phyloP scores from a whole-genome alignment of 495 filamentous ascomycete species.

The Beverwykella pulmonaria region DNA sequence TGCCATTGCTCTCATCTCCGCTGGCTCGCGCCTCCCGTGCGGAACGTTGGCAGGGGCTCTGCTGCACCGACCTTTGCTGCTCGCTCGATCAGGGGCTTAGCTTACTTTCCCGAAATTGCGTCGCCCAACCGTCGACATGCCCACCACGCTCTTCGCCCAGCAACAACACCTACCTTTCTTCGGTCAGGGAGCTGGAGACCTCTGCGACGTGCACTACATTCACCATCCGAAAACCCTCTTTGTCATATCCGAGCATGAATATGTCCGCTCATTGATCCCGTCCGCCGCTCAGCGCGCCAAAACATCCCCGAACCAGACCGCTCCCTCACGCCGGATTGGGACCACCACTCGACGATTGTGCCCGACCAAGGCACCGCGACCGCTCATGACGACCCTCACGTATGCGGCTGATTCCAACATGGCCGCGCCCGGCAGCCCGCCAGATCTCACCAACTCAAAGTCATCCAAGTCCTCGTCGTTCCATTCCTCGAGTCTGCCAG shows the following conservation, averaged over 20 bases:
- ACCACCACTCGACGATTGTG: background rate
- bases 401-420: constrained; percentile 27
- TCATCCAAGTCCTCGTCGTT: constrained; percentile 92
- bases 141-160: constrained; percentile 28
- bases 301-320: constrained; percentile 2
- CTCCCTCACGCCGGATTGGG: constrained; percentile 10
- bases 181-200: constrained; percentile 2
- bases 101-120: constrained; percentile 31
- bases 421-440: constrained; percentile 71
- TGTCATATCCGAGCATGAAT: constrained; percentile 35
- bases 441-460: constrained; percentile 80
- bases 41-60: constrained; percentile 22
- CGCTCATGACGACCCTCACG: constrained; percentile 33
- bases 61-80: constrained; percentile 11
- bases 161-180: constrained; percentile 19
- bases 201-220: constrained; percentile 17
- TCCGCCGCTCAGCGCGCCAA: constrained; percentile 13
- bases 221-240: constrained; percentile 15
- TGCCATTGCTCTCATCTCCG: background rate
- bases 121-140: constrained; percentile 24
- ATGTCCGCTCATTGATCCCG: constrained; percentile 28
- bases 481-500: constrained; percentile 71
- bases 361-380: constrained; percentile 13
- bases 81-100: constrained; percentile 32
- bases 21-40: constrained; percentile 18